Conservation (phyloP, 129 eudicot species). For the Flaveria brownii region DNA sequence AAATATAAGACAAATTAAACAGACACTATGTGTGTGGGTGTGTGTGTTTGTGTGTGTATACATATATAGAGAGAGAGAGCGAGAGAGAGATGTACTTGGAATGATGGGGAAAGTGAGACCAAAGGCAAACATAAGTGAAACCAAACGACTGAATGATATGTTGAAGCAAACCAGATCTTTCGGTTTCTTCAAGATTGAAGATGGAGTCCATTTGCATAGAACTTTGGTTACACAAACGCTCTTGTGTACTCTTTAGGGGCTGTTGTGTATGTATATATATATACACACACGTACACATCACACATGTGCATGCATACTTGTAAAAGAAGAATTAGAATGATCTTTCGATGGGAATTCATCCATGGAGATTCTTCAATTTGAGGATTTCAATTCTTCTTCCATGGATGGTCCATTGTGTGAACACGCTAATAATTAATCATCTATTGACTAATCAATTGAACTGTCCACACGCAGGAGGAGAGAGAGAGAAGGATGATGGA, state of each 20-base stretch:
- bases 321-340: not conserved
- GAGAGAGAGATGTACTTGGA: constrained; percentile 45
- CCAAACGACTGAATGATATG: constrained; percentile 52
- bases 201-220: constrained; percentile 59
- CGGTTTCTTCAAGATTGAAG: constrained; percentile 55
- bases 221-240: not conserved
- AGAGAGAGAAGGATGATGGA: not conserved
- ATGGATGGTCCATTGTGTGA: constrained; percentile 4
- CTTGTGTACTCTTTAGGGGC: not conserved
- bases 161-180: constrained; percentile 52
- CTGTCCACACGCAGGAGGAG: not conserved
- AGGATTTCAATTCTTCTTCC: not conserved
- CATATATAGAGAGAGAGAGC: not conserved
- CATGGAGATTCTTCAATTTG: not conserved
- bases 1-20: not conserved
- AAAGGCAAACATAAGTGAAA: constrained; percentile 71
- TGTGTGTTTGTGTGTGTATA: no score
- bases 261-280: not conserved
- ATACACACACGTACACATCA: not conserved
- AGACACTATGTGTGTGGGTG: not conserved
- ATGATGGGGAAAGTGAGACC: constrained; percentile 64
- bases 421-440: constrained; percentile 5
- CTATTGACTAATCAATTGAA: not conserved
- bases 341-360: not conserved
- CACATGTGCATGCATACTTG: not conserved